Conservation (phyloP, 1,284 basidiomycete genomes). For the Leccinum griseonigrum region DNA sequence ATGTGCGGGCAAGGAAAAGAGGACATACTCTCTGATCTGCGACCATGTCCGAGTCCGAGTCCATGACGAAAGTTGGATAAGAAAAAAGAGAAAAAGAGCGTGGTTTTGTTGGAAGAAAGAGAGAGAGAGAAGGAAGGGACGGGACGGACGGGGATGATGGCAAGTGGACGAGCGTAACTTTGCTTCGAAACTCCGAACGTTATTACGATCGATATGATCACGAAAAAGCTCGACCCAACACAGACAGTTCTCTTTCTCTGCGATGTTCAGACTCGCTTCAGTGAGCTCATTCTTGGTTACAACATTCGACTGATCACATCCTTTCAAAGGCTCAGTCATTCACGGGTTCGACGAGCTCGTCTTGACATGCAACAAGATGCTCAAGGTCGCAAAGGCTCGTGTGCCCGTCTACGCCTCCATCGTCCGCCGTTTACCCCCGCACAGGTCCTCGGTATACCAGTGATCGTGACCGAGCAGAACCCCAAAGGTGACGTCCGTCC, state of each 20-base stretch:
- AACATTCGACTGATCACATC: neutral
- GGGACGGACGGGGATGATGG: neutral
- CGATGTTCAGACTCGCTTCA: slow-evolving; percentile 76
- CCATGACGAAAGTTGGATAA: slow-evolving; percentile 17
- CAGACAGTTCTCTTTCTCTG: slow-evolving; percentile 73
- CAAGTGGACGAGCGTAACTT: neutral
- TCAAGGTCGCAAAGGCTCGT: slow-evolving; percentile 70
- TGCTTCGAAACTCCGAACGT: neutral
- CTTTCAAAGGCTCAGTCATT: slow-evolving; percentile 48
- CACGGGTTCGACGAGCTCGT: slow-evolving; percentile 72
- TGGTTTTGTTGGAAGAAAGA: slow-evolving; percentile 30
- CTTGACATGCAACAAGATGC: slow-evolving; percentile 67
- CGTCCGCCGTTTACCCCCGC: neutral
- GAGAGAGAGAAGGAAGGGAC: slow-evolving; percentile 19
- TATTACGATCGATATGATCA: neutral
- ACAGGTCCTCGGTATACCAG: slow-evolving; percentile 65
- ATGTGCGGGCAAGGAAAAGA: neutral
- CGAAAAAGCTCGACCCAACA: slow-evolving; percentile 40
- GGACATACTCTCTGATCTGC: slow-evolving; percentile 45
- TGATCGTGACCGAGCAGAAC: slow-evolving; percentile 84
- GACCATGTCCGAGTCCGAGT: slow-evolving; percentile 36
- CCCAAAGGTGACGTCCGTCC: slow-evolving; percentile 53
- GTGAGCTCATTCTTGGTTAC: slow-evolving; percentile 39
- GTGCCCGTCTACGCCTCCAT: neutral
- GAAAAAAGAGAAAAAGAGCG: slow-evolving; percentile 35